These are phyloP conservation scores for Echria macrotheca DNA, from an alignment of 495 filamentous ascomycete species.

Conservation along the genomic window DNA sequence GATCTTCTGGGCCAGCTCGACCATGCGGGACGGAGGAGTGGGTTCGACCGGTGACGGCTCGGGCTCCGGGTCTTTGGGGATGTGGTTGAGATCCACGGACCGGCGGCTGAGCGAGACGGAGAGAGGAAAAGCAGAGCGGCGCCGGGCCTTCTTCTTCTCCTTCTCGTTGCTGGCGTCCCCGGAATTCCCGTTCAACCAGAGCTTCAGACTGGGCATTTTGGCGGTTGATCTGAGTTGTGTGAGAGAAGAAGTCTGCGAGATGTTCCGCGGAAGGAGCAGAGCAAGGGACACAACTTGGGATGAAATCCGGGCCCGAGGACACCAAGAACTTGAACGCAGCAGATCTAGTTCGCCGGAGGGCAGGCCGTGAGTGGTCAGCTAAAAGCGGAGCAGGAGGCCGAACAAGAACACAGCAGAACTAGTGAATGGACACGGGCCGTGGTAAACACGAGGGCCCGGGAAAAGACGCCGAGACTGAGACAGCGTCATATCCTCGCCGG, in stretches of 20 bases:
- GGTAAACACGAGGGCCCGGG: too few species aligned
- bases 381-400: slow-evolving; percentile 1
- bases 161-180: slow-evolving; percentile 6
- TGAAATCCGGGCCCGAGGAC: background rate
- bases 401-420: too few species aligned
- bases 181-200: slow-evolving; percentile 10
- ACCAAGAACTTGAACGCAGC: too few species aligned
- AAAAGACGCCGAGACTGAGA: too few species aligned
- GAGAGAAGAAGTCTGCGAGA: background rate
- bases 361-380: background rate
- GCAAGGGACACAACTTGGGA: background rate
- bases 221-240: background rate
- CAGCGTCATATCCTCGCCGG: too few species aligned
- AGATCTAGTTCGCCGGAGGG: too few species aligned
- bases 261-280: background rate
- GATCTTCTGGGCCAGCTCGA: slow-evolving; percentile 35
- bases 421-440: too few species aligned
- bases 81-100: slow-evolving; percentile 14
- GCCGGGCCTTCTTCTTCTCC: slow-evolving; percentile 29
- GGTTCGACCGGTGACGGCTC: background rate
- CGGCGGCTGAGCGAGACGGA: slow-evolving; percentile 16
- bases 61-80: background rate
- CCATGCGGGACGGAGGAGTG: slow-evolving; percentile 28
- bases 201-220: slow-evolving; percentile 34
- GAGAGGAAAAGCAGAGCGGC: slow-evolving; percentile 22